These are phyloP conservation scores for Aleurites moluccanus DNA, from an alignment of 441 rosid species.

Conservation along the genomic window DNA sequence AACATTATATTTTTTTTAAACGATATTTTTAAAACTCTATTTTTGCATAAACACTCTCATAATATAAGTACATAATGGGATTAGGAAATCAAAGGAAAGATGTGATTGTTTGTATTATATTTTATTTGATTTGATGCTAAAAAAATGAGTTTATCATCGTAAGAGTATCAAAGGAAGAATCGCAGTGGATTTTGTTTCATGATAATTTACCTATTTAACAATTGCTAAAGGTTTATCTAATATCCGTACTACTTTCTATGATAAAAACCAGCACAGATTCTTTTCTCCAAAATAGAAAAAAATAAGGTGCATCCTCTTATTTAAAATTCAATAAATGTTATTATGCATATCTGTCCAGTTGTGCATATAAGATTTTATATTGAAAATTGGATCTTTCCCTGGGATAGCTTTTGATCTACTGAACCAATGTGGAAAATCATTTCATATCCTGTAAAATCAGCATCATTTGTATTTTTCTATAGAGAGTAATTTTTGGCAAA, in stretches of 20 bases:
- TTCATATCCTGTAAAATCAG: conserved; percentile 16
- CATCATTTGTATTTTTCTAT: background rate
- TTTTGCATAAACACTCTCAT: too few species aligned
- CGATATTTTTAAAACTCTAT: too few species aligned
- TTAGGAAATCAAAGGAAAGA: background rate
- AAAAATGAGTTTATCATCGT: background rate
- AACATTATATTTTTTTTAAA: too few species aligned
- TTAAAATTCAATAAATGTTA: background rate
- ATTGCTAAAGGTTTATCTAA: background rate
- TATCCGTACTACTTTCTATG: conserved; percentile 14
- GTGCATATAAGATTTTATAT: background rate
- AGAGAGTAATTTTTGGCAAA: background rate
- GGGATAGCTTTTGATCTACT: conserved; percentile 11
- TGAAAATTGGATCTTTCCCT: conserved; percentile 9
- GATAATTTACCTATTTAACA: background rate
- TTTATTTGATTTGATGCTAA: conserved; percentile 6
- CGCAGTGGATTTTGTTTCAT: background rate
- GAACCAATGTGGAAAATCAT: conserved; percentile 3
- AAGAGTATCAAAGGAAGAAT: background rate
- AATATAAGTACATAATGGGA: background rate
- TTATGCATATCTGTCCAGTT: conserved; percentile 21
- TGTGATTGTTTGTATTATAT: background rate
- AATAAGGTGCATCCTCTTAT: background rate
- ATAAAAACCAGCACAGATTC: background rate
- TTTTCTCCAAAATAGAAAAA: background rate